A percentile compares a stretch with the other conserved stretches of the same genome.
Conservation (phyloP, 1,139 yeast genomes). For the Zhuliangozyma blackwelliae region DNA sequence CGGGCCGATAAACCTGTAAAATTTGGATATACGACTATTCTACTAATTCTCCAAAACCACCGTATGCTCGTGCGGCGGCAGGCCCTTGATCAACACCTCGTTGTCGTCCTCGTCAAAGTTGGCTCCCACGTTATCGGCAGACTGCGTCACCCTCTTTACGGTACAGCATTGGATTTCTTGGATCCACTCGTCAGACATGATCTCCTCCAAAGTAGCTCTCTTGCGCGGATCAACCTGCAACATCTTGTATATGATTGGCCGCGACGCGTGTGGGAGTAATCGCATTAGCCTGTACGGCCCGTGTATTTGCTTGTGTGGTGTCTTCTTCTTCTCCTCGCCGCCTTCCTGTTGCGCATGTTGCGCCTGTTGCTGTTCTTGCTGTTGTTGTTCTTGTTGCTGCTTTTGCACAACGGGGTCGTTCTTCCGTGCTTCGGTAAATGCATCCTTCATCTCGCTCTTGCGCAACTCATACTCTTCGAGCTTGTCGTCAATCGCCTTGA, state of each 20-base stretch:
- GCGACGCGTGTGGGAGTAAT: slow-evolving; percentile 78
- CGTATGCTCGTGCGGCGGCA: slow-evolving; percentile 42
- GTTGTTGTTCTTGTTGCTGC: slow-evolving; percentile 9
- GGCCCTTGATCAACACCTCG: slow-evolving; percentile 33
- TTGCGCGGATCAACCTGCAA: slow-evolving; percentile 61
- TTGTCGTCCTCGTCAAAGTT: slow-evolving; percentile 39
- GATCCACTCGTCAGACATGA: slow-evolving; percentile 71
- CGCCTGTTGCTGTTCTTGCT: slow-evolving; percentile 12
- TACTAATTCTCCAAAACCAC: slow-evolving; percentile 17
- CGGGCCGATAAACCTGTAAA: too few species aligned
- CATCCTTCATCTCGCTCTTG: slow-evolving; percentile 33
- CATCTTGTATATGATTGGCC: slow-evolving; percentile 75
- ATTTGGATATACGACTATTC: too few species aligned
- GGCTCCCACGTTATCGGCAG: slow-evolving; percentile 21
- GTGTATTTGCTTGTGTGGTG: slow-evolving; percentile 42
- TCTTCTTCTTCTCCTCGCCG: slow-evolving; percentile 20
- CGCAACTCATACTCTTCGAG: slow-evolving; percentile 35
- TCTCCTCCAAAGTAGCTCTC: slow-evolving; percentile 68
- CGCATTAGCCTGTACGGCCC: slow-evolving; percentile 92
- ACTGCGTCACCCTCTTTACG: slow-evolving; percentile 21
- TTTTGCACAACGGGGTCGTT: slow-evolving; percentile 8
- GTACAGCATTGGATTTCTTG: slow-evolving; percentile 50
- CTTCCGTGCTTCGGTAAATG: slow-evolving; percentile 20
- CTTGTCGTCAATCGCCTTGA: slow-evolving; percentile 34
- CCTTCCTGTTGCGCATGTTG: slow-evolving; percentile 7